Percentiles rank a stretch among this genome's conserved stretches.
phyloP scores from a whole-genome alignment of 805 yeast genomes.

The Candida stauntonica region DNA sequence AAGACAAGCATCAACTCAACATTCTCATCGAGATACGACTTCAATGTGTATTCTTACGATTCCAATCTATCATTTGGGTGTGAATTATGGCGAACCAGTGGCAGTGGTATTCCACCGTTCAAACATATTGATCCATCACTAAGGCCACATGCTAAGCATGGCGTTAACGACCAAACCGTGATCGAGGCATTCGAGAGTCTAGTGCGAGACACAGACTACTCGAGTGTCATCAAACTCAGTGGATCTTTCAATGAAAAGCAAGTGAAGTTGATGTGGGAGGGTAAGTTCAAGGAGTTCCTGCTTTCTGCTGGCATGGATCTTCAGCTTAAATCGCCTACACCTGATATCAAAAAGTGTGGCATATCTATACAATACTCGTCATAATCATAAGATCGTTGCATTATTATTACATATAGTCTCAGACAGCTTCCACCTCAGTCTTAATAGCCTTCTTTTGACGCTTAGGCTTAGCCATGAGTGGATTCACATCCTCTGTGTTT shows the following conservation, averaged over 20 bases:
- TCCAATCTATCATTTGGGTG: constrained; percentile 84
- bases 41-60: constrained; percentile 85
- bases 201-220: constrained; percentile 50
- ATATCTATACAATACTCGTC: constrained; percentile 60
- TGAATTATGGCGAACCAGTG: constrained; percentile 64
- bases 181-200: constrained; percentile 48
- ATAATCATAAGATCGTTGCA: background rate
- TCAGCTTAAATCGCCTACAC: constrained; percentile 38
- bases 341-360: constrained; percentile 51
- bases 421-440: background rate
- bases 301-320: constrained; percentile 69
- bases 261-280: constrained; percentile 79
- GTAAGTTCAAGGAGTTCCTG: constrained; percentile 74
- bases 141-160: constrained; percentile 29
- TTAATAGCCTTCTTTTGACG: constrained; percentile 11
- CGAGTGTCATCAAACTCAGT: constrained; percentile 69
- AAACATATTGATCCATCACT: constrained; percentile 26
- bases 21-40: constrained; percentile 80
- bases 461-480: constrained; percentile 11
- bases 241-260: constrained; percentile 62
- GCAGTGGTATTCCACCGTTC: constrained; percentile 7
- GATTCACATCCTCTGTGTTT: constrained; percentile 15
- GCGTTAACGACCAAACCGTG: constrained; percentile 35
- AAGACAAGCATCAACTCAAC: constrained; percentile 72
- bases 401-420: background rate